Evolutionary conservation across 768 basidiomycete species (phyloP).

Genomic region (Zangia roseola): DNA sequence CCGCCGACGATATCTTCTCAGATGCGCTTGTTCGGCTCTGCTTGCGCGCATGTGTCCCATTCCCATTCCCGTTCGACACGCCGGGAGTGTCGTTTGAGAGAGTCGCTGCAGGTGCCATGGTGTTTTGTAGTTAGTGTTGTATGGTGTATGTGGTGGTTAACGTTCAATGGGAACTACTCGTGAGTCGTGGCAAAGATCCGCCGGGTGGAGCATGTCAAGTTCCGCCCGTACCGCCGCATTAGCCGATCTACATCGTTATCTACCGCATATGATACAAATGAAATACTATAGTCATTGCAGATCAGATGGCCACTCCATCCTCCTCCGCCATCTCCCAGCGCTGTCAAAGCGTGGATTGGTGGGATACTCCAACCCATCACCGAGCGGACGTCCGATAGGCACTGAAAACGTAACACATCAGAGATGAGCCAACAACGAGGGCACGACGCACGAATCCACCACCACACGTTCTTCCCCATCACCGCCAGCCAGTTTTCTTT

Average conservation of each 20-base stretch:
- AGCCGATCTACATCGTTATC: too few relatives aligned
- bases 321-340: constrained; percentile 63
- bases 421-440: neutral
- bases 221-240: constrained; percentile 25
- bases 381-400: constrained; percentile 49
- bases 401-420: constrained; percentile 29
- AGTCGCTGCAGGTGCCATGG: constrained; percentile 27
- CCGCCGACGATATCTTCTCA: constrained; percentile 51
- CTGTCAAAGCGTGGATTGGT: constrained; percentile 72
- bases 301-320: constrained; percentile 69
- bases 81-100: neutral
- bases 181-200: too few relatives aligned
- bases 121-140: too few relatives aligned
- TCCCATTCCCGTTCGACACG: constrained; percentile 15
- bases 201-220: constrained; percentile 5
- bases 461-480: constrained; percentile 68
- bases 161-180: neutral
- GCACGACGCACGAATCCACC: constrained; percentile 75
- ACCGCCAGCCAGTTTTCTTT: constrained; percentile 72
- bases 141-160: constrained; percentile 4
- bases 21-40: constrained; percentile 7
- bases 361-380: constrained; percentile 62
- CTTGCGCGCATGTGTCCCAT: constrained; percentile 12
- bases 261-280: neutral
- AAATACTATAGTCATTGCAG: constrained; percentile 44